phyloP scores from a whole-genome alignment of 169 alveolate species.

The Sarcocystis neurona region DNA sequence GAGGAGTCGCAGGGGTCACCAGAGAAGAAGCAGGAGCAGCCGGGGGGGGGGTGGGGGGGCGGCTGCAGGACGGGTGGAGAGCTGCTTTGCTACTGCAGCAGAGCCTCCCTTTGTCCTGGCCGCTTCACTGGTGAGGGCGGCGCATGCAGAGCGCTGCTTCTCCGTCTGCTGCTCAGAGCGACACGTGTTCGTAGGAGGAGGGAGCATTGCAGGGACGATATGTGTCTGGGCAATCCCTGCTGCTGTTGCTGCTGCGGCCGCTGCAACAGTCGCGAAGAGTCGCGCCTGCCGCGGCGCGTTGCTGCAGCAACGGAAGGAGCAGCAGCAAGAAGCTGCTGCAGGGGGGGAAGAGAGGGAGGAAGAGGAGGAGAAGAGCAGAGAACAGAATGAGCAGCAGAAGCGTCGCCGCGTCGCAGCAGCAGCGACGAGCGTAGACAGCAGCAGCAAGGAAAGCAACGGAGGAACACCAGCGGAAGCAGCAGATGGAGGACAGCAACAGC shows the following conservation, averaged over 20 bases:
- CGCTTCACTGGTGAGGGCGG: not conserved
- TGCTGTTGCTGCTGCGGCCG: not conserved
- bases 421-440: not conserved
- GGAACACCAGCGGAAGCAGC: not conserved
- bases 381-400: not conserved
- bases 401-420: not conserved
- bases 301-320: no score
- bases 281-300: no score
- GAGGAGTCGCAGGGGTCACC: not conserved
- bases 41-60: not conserved
- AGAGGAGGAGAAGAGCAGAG: not conserved
- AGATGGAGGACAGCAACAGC: not conserved
- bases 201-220: not conserved
- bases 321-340: not conserved
- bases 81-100: not conserved
- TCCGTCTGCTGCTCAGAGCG: conserved; percentile 20
- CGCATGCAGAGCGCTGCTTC: conserved; percentile 12
- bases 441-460: not conserved
- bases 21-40: not conserved
- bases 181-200: conserved; percentile 29
- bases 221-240: conserved; percentile 14
- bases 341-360: not conserved
- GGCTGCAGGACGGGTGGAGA: not conserved
- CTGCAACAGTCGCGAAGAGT: no score
- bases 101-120: not conserved